phyloP scores from a whole-genome alignment of 306 rosid genomes.

The Prinsepia uniflora region DNA sequence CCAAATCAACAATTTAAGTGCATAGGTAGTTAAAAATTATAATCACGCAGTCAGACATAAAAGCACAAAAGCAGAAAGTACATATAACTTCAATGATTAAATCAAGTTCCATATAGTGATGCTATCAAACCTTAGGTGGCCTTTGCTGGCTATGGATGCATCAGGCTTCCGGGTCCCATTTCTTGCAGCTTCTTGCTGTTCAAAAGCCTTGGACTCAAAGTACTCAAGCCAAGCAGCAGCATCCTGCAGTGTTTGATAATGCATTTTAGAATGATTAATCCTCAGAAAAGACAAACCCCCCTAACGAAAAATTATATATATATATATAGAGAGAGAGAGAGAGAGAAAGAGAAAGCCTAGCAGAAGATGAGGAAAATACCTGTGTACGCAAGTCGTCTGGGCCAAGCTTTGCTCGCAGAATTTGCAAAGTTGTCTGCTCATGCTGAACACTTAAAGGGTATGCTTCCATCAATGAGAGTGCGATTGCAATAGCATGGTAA shows the following conservation, averaged over 20 bases:
- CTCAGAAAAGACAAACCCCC: background rate
- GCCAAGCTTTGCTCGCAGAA: conserved; percentile 92
- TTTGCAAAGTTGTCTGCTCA: conserved; percentile 95
- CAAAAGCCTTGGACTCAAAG: conserved; percentile 98
- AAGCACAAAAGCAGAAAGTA: background rate
- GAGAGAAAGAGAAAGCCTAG: no score
- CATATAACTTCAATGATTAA: background rate
- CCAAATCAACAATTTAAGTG: conserved; percentile 3
- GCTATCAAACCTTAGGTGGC: conserved; percentile 77
- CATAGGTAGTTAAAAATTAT: background rate
- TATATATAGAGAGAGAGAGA: background rate
- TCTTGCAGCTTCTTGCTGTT: conserved; percentile 98
- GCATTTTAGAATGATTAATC: conserved; percentile 6
- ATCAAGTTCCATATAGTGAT: conserved; percentile 13
- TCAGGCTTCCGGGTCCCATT: conserved; percentile 96
- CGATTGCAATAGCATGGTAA: conserved; percentile 97
- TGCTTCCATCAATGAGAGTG: conserved; percentile 99
- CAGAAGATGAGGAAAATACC: conserved; percentile 41
- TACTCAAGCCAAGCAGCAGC: conserved; percentile 99
- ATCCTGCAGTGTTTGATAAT: conserved; percentile 54
- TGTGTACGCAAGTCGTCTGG: conserved; percentile 96
- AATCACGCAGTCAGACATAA: background rate
- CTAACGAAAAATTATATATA: no score
- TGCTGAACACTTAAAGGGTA: conserved; percentile 97
- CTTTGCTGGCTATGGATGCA: conserved; percentile 97